Conservation (phyloP, 805 yeast genomes). For the Candida berthetii region DNA sequence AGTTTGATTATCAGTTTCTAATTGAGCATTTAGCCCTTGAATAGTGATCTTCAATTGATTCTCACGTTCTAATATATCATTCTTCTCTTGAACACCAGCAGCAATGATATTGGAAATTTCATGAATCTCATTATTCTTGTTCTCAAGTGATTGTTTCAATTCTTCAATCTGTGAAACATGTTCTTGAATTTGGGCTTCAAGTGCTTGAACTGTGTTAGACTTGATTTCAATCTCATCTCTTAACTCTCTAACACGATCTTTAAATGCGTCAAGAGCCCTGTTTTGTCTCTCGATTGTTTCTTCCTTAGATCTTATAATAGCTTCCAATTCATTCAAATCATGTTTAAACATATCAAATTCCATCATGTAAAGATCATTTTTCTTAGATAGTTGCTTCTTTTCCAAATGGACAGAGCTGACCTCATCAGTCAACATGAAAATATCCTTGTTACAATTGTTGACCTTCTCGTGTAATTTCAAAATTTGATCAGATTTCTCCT, state of each 20-base stretch:
- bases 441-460: slow-evolving; percentile 8
- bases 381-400: slow-evolving; percentile 12
- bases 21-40: not conserved
- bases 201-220: slow-evolving; percentile 8
- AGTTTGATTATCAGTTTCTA: not conserved
- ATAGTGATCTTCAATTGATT: not conserved
- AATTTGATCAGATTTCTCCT: slow-evolving; percentile 9
- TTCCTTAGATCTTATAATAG: slow-evolving; percentile 6
- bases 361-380: slow-evolving; percentile 12
- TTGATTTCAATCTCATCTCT: slow-evolving; percentile 8
- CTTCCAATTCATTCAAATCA: slow-evolving; percentile 11
- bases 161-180: slow-evolving; percentile 6
- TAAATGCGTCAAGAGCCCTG: slow-evolving; percentile 13
- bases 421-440: slow-evolving; percentile 14
- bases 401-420: slow-evolving; percentile 10
- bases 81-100: not conserved
- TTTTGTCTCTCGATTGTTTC: slow-evolving; percentile 10
- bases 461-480: slow-evolving; percentile 12
- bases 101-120: not conserved
- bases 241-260: slow-evolving; percentile 9
- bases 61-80: not conserved
- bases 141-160: slow-evolving; percentile 14
- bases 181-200: not conserved
- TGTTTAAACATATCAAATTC: slow-evolving; percentile 13
- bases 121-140: slow-evolving; percentile 5